These are phyloP conservation scores for Viola odorata DNA, from an alignment of 345 rosid species.

Conservation along the genomic window DNA sequence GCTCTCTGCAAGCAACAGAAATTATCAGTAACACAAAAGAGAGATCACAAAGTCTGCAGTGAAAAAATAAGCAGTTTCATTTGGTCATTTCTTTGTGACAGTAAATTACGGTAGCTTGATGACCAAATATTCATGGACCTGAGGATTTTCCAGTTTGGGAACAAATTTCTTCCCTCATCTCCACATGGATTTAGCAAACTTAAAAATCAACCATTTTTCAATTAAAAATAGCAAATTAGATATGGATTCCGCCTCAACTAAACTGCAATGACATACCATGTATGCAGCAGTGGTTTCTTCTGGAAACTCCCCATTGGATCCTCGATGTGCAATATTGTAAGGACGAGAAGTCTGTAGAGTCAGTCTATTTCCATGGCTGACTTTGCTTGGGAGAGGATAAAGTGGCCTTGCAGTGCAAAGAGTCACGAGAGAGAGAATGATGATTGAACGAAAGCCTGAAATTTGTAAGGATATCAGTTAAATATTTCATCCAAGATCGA, in stretches of 20 bases:
- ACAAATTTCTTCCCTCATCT: not conserved
- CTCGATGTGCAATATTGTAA: slow-evolving; percentile 85
- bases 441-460: slow-evolving; percentile 21
- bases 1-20: slow-evolving; percentile 59
- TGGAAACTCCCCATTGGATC: slow-evolving; percentile 91
- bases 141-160: not conserved
- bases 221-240: too few relatives aligned
- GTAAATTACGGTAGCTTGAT: too few relatives aligned
- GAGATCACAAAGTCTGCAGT: too few relatives aligned
- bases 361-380: slow-evolving; percentile 30
- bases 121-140: not conserved
- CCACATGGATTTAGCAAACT: not conserved
- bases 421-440: slow-evolving; percentile 38
- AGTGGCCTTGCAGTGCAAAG: slow-evolving; percentile 62
- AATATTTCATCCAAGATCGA: too few relatives aligned
- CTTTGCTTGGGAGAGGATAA: slow-evolving; percentile 80
- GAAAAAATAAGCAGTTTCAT: too few relatives aligned
- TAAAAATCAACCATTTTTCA: too few relatives aligned
- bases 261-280: slow-evolving; percentile 34
- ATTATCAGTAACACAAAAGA: not conserved
- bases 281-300: slow-evolving; percentile 94
- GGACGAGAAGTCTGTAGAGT: slow-evolving; percentile 89
- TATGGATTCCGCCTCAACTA: too few relatives aligned
- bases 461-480: too few relatives aligned
- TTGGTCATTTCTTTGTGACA: not conserved